Evolutionary conservation across 2,329 filamentous ascomycete genomes (phyloP).

Genomic region (Beauveria pseudobassiana): DNA sequence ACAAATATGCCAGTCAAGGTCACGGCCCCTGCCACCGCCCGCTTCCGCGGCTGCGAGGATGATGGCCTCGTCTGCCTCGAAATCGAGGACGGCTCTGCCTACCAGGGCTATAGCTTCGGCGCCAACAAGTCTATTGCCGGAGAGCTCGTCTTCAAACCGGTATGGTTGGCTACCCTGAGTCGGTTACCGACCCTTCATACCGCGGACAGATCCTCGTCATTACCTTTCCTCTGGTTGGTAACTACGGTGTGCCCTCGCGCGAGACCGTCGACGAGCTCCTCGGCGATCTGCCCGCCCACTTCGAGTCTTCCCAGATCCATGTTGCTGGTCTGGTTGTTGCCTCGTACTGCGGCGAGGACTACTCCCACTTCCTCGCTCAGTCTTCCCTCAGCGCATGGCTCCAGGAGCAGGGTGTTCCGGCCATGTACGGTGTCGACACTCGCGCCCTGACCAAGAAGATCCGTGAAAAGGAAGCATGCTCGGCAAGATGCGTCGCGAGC

Average conservation of each 20-base stretch:
- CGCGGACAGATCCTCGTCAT: slow-evolving; percentile 92
- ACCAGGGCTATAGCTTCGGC: slow-evolving; percentile 94
- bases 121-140: slow-evolving; percentile 89
- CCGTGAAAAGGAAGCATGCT: slow-evolving; percentile 90
- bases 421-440: slow-evolving; percentile 93
- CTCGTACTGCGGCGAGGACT: slow-evolving; percentile 90
- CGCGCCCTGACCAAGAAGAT: slow-evolving; percentile 91
- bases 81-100: slow-evolving; percentile 83
- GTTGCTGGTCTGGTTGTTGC: slow-evolving; percentile 86
- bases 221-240: slow-evolving; percentile 91
- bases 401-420: slow-evolving; percentile 89
- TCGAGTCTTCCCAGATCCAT: slow-evolving; percentile 89
- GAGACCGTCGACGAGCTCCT: slow-evolving; percentile 80
- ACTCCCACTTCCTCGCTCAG: slow-evolving; percentile 84
- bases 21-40: slow-evolving; percentile 52
- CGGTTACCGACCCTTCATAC: slow-evolving; percentile 79
- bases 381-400: slow-evolving; percentile 93
- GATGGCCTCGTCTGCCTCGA: slow-evolving; percentile 75
- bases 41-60: slow-evolving; percentile 42
- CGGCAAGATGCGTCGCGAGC: slow-evolving; percentile 73
- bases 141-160: slow-evolving; percentile 99
- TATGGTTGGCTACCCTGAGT: slow-evolving; percentile 98
- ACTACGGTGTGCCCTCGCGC: slow-evolving; percentile 91
- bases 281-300: slow-evolving; percentile 79
- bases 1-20: slow-evolving; percentile 28